Evolutionary conservation across 1,139 yeast genomes (phyloP).

Genomic region (Magnusiomyces fungicola): DNA sequence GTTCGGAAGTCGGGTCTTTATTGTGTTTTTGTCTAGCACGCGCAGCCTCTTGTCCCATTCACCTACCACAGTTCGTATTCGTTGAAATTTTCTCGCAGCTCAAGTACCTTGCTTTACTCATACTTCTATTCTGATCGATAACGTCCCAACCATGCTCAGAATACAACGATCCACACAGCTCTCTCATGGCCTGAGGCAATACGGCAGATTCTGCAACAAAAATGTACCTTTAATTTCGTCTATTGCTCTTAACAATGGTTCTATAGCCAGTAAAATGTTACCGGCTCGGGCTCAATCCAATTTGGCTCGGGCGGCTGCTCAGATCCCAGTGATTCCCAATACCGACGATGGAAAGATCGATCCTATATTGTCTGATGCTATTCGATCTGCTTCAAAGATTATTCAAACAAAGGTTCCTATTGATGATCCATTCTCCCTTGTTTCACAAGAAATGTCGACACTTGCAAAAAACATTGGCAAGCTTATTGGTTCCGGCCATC

Average conservation of each 20-base stretch:
- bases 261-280: not conserved
- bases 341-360: not conserved
- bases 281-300: not conserved
- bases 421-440: conserved; percentile 78
- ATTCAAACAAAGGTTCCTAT: conserved; percentile 9
- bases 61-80: too few relatives aligned
- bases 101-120: too few relatives aligned
- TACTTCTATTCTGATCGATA: too few relatives aligned
- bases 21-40: too few relatives aligned
- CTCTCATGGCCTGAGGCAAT: not conserved
- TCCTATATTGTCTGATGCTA: conserved; percentile 9
- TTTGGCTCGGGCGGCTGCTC: conserved; percentile 4
- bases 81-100: too few relatives aligned
- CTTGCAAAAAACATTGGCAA: conserved; percentile 81
- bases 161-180: not conserved
- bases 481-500: conserved; percentile 88
- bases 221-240: not conserved
- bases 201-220: not conserved
- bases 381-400: conserved; percentile 12
- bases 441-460: conserved; percentile 90
- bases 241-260: not conserved
- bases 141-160: not conserved
- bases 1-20: too few relatives aligned
- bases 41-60: too few relatives aligned
- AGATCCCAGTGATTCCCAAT: conserved; percentile 1